These are phyloP conservation scores for thale cress (Arabidopsis thaliana) DNA, from an alignment of 345 rosid species.

Conservation along the genomic window TAIR10.1 NC_003071.7:7414001-7414500, in stretches of 20 bases:
- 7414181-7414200: constrained; percentile 1
- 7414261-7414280: not conserved
- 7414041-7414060: not conserved
- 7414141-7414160: not conserved
- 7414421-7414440: constrained; percentile 22
- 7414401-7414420: not conserved
- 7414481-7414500: no score
- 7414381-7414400: not conserved
- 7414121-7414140: no score
- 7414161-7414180: not conserved
- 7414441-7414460: constrained; percentile 22
- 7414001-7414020: no score
- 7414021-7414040: not conserved
- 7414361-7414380: not conserved
- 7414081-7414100: no score
- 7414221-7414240: not conserved
- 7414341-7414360: not conserved
- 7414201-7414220: not conserved
- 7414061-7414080: not conserved
- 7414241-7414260: not conserved
- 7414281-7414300: no score
- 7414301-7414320: no score
- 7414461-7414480: no score
- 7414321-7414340: no score
- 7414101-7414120: no score